These are phyloP conservation scores for Rhizoclosmatium sp. DNA, from an alignment of 192 early-diverging fungal species.

Conservation along the genomic window DNA sequence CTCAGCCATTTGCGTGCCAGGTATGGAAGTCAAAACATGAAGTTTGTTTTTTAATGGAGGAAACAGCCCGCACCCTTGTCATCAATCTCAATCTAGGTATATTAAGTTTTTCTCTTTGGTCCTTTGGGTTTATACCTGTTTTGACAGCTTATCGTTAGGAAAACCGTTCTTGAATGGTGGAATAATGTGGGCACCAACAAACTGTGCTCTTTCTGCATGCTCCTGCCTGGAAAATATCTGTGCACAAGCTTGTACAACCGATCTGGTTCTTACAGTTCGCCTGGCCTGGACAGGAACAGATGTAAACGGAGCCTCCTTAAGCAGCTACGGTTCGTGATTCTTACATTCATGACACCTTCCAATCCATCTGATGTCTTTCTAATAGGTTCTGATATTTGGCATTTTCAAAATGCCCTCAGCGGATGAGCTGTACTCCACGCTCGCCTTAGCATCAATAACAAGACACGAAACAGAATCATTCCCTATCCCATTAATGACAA, in stretches of 20 bases:
- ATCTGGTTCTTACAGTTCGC: slow-evolving; percentile 27
- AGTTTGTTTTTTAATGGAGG: neutral
- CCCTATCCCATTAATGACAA: neutral
- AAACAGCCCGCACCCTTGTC: slow-evolving; percentile 39
- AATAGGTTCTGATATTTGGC: slow-evolving; percentile 48
- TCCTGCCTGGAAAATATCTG: slow-evolving; percentile 55
- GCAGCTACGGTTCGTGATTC: slow-evolving; percentile 34
- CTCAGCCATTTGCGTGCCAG: slow-evolving; percentile 42
- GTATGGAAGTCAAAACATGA: neutral
- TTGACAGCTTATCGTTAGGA: neutral
- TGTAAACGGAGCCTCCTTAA: slow-evolving; percentile 33
- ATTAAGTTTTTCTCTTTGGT: neutral
- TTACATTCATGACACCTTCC: slow-evolving; percentile 29
- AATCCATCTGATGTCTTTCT: slow-evolving; percentile 6
- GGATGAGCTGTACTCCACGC: neutral
- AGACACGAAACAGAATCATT: too few relatives aligned
- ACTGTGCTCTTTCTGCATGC: slow-evolving; percentile 52
- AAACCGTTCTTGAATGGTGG: slow-evolving; percentile 27
- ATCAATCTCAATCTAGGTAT: slow-evolving; percentile 48
- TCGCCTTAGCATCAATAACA: too few relatives aligned
- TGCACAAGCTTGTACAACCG: slow-evolving; percentile 40
- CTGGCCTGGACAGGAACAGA: slow-evolving; percentile 45
- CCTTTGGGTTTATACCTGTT: neutral
- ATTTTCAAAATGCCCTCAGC: slow-evolving; percentile 52
- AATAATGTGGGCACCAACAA: slow-evolving; percentile 49